phyloP scores from a whole-genome alignment of 306 rosid genomes.

The Hippophae rhamnoides region DNA sequence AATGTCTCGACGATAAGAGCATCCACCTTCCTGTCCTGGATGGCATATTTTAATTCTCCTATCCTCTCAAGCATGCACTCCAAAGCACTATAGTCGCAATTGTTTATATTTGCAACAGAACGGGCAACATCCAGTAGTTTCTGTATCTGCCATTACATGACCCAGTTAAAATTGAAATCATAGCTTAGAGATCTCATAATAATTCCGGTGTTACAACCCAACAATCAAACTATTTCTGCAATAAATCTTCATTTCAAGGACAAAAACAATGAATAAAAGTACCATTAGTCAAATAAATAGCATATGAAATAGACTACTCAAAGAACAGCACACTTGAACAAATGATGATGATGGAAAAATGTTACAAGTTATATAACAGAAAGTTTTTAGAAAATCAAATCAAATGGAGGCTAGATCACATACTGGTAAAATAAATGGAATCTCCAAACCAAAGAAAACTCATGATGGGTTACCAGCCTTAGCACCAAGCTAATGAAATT shows the following conservation, averaged over 20 bases:
- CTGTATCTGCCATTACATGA: conserved; percentile 48
- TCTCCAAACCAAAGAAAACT: too few species aligned
- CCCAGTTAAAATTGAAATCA: conserved; percentile 16
- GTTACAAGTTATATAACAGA: too few species aligned
- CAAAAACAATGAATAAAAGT: not conserved
- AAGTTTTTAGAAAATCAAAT: too few species aligned
- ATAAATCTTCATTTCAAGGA: not conserved
- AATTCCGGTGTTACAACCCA: not conserved
- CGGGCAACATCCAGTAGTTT: conserved; percentile 79
- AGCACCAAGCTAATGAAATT: too few species aligned
- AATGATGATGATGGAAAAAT: not conserved
- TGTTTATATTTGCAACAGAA: conserved; percentile 66
- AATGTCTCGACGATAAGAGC: conserved; percentile 90
- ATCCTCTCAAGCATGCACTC: conserved; percentile 69
- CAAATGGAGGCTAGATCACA: too few species aligned
- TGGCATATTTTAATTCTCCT: conserved; percentile 74
- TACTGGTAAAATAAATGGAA: too few species aligned
- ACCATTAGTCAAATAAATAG: not conserved
- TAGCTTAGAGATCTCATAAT: conserved; percentile 4
- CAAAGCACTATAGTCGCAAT: conserved; percentile 62
- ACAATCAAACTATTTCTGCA: not conserved
- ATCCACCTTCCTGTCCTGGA: conserved; percentile 92
- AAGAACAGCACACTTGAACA: not conserved
- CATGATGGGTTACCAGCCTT: too few species aligned
- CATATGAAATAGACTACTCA: not conserved